Conservation (phyloP, 768 basidiomycete species). For the Lentinula edodes region DNA sequence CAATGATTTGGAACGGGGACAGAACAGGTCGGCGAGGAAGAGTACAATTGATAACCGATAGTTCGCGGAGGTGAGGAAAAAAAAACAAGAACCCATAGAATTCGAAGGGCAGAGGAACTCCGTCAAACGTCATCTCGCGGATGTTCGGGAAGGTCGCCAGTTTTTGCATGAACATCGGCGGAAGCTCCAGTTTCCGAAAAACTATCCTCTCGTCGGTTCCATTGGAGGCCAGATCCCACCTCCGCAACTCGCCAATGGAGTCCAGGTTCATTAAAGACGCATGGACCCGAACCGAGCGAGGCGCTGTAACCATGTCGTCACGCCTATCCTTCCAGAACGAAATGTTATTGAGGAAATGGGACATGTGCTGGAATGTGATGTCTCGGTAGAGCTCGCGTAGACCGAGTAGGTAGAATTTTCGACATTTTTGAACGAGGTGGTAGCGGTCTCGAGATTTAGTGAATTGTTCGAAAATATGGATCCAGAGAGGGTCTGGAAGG, state of each 20-base stretch:
- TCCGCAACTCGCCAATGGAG: neutral
- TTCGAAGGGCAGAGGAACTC: neutral
- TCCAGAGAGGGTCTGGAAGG: neutral
- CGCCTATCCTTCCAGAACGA: neutral
- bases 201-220: neutral
- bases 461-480: neutral
- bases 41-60: neutral
- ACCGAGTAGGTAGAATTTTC: neutral
- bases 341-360: neutral
- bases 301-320: neutral
- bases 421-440: neutral
- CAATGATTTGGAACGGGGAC: neutral
- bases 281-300: neutral
- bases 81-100: neutral
- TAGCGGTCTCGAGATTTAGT: neutral
- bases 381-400: neutral
- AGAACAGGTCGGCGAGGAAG: neutral
- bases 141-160: neutral
- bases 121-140: neutral
- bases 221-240: neutral
- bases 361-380: neutral
- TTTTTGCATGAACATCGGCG: neutral
- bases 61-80: neutral
- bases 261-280: neutral
- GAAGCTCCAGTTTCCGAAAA: neutral